Base-by-base conservation (phyloP, 441 rosid species). In the Brassica balearica region DNA sequence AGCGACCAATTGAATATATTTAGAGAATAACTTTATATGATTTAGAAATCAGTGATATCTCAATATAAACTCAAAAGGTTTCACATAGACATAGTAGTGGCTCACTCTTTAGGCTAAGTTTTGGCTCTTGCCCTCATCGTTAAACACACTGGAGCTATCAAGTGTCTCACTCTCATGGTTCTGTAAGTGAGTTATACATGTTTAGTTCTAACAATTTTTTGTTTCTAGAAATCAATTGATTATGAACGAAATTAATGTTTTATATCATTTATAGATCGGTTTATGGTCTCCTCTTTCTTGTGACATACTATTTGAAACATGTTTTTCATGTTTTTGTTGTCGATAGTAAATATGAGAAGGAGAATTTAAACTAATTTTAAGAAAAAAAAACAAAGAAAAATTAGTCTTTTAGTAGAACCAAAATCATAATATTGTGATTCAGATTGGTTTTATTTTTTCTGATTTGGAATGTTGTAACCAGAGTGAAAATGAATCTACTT, bases 21-120 rank as follows among this genome's bases (percentile, higher is more conserved):
- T 2, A 84, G 85, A 82, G 99, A 93, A 65, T 97, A 95, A 78
- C 56, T 91, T 56, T 97, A 91, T 65, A 95, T 90, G 97, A 95
- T 95, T 32, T 98, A 95, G 76, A 86, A 83, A 59, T 91, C 95
- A 0, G 98, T 95, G 36, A 81, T 93, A 8, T 87, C 88, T 65
- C 83, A 86, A 0, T 78, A 89, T 84, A 72, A 86, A 20, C 92
- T 95, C 29, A 89, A 87, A 84, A 85, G 88, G 14, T 95, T 90
- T 84, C 98, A 29, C 48, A 41, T 8, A 41, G 48, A 90, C 88
- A 85, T 95, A 41, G 98, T 95, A 29, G 34, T 29, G 51, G 99
- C 99, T 74, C 99, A 95, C 77, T 95, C 98, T 36, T 79, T 91
- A 68, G 99, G 99, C 58, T 95, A 97, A 85, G 90, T 95, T 78